phyloP scores from a whole-genome alignment of 2,329 filamentous ascomycete genomes.

The Rhynchosporium agropyri region DNA sequence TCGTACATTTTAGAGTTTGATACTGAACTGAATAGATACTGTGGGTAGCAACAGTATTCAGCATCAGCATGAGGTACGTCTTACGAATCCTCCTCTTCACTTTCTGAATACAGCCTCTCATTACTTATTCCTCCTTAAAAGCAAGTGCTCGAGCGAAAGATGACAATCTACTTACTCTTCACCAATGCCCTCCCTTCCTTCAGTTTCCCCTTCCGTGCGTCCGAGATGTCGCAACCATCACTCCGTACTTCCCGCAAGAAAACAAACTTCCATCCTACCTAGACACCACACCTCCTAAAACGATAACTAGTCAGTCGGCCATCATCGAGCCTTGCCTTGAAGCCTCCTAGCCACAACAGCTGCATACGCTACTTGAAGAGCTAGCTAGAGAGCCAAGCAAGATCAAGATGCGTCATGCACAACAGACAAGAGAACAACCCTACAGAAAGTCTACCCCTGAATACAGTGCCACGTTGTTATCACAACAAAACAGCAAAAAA shows the following conservation, averaged over 20 bases:
- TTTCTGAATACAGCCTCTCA: too few species aligned
- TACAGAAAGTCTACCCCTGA: too few species aligned
- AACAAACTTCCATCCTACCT: not conserved
- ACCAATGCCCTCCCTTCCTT: too few species aligned
- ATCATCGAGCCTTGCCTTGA: slow-evolving; percentile 6
- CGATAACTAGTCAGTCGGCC: slow-evolving; percentile 5
- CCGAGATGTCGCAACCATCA: slow-evolving; percentile 1
- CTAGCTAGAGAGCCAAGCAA: not conserved
- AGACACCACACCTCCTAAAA: not conserved
- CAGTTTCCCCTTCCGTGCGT: not conserved
- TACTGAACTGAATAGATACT: not conserved
- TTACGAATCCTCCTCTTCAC: too few species aligned
- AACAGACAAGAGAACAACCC: not conserved
- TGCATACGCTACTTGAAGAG: not conserved
- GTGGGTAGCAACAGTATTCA: not conserved
- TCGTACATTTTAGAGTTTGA: not conserved
- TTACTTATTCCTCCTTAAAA: not conserved
- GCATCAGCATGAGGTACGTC: not conserved
- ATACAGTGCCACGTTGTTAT: too few species aligned
- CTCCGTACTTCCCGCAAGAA: slow-evolving; percentile 4
- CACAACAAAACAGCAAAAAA: too few species aligned
- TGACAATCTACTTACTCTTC: too few species aligned
- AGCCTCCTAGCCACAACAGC: not conserved
- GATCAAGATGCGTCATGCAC: slow-evolving; percentile 11
- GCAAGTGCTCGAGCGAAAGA: not conserved